phyloP scores from a whole-genome alignment of 768 basidiomycete genomes.

The Pleurotus cornucopiae region DNA sequence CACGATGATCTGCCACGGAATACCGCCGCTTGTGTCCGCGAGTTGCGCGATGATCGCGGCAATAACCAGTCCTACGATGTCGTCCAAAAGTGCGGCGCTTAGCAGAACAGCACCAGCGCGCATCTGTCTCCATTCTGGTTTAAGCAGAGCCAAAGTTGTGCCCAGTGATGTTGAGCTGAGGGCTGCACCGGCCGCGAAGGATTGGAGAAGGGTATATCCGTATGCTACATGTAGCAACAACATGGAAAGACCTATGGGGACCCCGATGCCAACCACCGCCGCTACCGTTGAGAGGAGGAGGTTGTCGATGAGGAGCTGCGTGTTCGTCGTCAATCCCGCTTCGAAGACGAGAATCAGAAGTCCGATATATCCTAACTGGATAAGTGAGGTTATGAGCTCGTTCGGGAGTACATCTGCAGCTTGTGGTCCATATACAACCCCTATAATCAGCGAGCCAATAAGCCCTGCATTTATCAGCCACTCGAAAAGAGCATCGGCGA shows the following conservation, averaged over 20 bases:
- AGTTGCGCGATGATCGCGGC: slow-evolving; percentile 47
- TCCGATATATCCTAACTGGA: slow-evolving; percentile 38
- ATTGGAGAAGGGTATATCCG: slow-evolving; percentile 36
- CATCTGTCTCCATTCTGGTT: slow-evolving; percentile 40
- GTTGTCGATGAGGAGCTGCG: slow-evolving; percentile 39
- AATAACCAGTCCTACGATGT: slow-evolving; percentile 58
- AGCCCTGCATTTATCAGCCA: slow-evolving; percentile 36
- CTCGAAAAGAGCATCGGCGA: slow-evolving; percentile 38
- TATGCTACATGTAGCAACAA: slow-evolving; percentile 37
- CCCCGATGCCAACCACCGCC: slow-evolving; percentile 46
- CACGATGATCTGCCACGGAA: slow-evolving; percentile 35
- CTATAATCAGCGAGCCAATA: slow-evolving; percentile 51
- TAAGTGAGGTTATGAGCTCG: slow-evolving; percentile 38
- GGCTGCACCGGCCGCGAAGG: slow-evolving; percentile 60
- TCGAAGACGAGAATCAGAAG: slow-evolving; percentile 52
- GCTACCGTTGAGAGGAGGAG: slow-evolving; percentile 43
- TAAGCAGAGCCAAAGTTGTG: slow-evolving; percentile 60
- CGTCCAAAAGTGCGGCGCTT: slow-evolving; percentile 62
- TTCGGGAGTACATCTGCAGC: slow-evolving; percentile 38
- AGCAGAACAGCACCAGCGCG: slow-evolving; percentile 54
- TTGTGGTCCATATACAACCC: slow-evolving; percentile 52
- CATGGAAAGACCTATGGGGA: slow-evolving; percentile 48
- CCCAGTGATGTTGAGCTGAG: slow-evolving; percentile 63
- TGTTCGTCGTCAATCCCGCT: slow-evolving; percentile 54
- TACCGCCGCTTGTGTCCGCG: slow-evolving; percentile 15